Percentiles rank a stretch among this genome's conserved stretches.
phyloP scores from a whole-genome alignment of 306 rosid genomes.

The Cucurbita argyrosperma region DNA sequence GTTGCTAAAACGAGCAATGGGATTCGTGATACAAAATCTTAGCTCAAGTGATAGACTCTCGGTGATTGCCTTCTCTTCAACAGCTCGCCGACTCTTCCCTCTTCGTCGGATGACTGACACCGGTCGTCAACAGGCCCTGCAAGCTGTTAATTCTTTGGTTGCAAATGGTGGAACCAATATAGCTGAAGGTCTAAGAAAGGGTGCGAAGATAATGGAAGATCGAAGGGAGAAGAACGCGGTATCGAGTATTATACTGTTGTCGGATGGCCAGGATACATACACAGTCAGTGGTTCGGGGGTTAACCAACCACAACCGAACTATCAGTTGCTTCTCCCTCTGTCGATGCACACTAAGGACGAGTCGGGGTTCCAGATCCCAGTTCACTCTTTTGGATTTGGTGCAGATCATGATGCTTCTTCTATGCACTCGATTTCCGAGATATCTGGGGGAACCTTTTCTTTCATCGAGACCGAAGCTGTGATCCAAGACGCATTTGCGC shows the following conservation, averaged over 20 bases:
- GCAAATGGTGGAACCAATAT: slow-evolving; percentile 98
- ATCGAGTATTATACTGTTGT: slow-evolving; percentile 67
- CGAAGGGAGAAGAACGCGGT: slow-evolving; percentile 80
- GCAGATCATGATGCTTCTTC: slow-evolving; percentile 84
- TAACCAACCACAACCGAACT: slow-evolving; percentile 56
- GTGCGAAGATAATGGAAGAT: slow-evolving; percentile 86
- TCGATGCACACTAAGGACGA: slow-evolving; percentile 44
- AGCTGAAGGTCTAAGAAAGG: slow-evolving; percentile 89
- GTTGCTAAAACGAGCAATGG: slow-evolving; percentile 88
- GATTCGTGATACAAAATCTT: slow-evolving; percentile 88
- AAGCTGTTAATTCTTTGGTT: slow-evolving; percentile 90
- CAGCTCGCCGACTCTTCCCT: slow-evolving; percentile 91
- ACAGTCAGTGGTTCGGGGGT: slow-evolving; percentile 48
- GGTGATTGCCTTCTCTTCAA: slow-evolving; percentile 91
- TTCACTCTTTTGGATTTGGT: slow-evolving; percentile 92
- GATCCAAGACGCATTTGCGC: slow-evolving; percentile 96
- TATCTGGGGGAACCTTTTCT: slow-evolving; percentile 92
- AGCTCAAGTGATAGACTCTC: slow-evolving; percentile 88
- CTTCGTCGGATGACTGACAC: slow-evolving; percentile 62
- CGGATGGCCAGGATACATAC: slow-evolving; percentile 95
- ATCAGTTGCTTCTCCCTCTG: slow-evolving; percentile 65
- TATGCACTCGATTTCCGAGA: slow-evolving; percentile 93
- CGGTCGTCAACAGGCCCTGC: slow-evolving; percentile 81
- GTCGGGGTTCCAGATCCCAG: slow-evolving; percentile 79
- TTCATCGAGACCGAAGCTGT: slow-evolving; percentile 89